Evolutionary conservation across 495 filamentous ascomycete genomes (phyloP).

Genomic region (Xylaria acuta): DNA sequence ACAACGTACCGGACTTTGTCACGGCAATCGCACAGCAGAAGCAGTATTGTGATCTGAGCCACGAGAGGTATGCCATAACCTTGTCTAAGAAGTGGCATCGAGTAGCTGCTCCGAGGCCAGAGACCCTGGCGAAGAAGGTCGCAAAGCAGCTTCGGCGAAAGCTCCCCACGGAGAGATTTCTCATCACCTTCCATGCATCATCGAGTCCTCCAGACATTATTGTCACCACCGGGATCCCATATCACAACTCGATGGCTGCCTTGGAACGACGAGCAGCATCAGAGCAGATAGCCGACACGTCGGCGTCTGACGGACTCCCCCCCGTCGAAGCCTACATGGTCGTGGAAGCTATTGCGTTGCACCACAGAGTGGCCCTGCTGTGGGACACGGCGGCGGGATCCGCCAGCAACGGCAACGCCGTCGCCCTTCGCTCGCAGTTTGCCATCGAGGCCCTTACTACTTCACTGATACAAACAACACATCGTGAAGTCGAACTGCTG

Average conservation of each 20-base stretch:
- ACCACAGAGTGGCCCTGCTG: constrained; percentile 4
- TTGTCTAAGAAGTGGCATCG: constrained; percentile 6
- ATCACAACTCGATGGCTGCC: constrained; percentile 16
- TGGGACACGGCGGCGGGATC: constrained; percentile 1
- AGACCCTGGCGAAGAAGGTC: constrained; percentile 13
- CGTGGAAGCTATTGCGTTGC: constrained; percentile 4
- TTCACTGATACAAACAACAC: constrained; percentile 14
- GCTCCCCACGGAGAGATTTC: constrained; percentile 18
- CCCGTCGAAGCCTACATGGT: constrained; percentile 10
- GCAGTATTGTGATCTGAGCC: not conserved
- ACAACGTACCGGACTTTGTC: constrained; percentile 2
- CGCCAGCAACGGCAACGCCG: not conserved
- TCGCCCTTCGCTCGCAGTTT: not conserved
- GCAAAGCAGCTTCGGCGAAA: constrained; percentile 17
- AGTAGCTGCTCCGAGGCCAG: not conserved
- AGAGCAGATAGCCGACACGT: not conserved
- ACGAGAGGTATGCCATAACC: constrained; percentile 11
- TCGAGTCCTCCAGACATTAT: constrained; percentile 8
- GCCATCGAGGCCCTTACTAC: constrained; percentile 5
- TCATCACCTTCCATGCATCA: constrained; percentile 4
- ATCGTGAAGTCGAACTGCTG: constrained; percentile 13
- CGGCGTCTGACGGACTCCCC: constrained; percentile 12
- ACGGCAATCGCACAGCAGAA: constrained; percentile 3
- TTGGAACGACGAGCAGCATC: constrained; percentile 7
- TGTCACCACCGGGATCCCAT: not conserved